These are phyloP conservation scores for Vanrija sp. DNA, from an alignment of 1,284 basidiomycete genomes.

Conservation along the genomic window DNA sequence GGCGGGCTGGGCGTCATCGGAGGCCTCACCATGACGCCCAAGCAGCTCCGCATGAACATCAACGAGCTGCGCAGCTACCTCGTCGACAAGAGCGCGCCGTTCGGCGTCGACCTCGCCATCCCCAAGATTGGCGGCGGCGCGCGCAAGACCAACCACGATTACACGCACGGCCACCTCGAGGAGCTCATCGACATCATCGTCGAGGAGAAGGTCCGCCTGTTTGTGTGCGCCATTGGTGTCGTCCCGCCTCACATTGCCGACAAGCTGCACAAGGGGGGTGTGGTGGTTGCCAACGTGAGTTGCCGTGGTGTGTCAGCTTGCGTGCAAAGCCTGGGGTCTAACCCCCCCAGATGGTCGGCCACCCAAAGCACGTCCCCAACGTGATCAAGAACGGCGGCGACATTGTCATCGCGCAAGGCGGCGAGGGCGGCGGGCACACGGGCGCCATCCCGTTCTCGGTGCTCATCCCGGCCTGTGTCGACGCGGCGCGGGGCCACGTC, in stretches of 20 bases:
- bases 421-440: constrained; percentile 72
- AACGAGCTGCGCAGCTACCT: constrained; percentile 65
- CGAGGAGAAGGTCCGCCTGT: constrained; percentile 73
- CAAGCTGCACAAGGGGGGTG: constrained; percentile 70
- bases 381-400: constrained; percentile 76
- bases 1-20: constrained; percentile 84
- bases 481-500: constrained; percentile 65
- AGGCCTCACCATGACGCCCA: constrained; percentile 53
- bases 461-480: constrained; percentile 66
- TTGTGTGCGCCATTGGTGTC: constrained; percentile 76
- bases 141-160: constrained; percentile 67
- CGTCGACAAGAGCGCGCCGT: constrained; percentile 56
- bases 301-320: too few species aligned
- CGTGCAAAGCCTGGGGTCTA: not conserved
- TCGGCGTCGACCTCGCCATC: constrained; percentile 80
- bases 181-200: constrained; percentile 82
- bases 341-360: constrained; percentile 68
- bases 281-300: constrained; percentile 70
- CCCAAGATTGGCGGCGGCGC: constrained; percentile 76
- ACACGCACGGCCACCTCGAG: constrained; percentile 63
- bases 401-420: constrained; percentile 81
- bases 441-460: constrained; percentile 41
- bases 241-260: constrained; percentile 74
- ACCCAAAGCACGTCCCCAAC: constrained; percentile 77
- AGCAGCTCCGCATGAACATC: constrained; percentile 57